These are phyloP conservation scores for Limonomyces culmigenus DNA, from an alignment of 1,284 basidiomycete species.

Conservation along the genomic window DNA sequence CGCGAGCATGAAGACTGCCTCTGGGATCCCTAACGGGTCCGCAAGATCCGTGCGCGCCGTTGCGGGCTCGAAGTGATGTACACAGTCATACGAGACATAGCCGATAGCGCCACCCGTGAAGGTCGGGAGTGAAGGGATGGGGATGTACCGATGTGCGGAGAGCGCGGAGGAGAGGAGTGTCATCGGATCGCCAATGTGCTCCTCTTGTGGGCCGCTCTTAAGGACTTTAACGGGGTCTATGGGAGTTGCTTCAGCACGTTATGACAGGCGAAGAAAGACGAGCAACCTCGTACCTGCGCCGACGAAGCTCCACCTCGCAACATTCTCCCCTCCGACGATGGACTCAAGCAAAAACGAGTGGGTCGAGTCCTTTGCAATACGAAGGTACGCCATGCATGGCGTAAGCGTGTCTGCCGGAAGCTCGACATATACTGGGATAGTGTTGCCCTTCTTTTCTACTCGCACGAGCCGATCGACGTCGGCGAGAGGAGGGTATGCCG, in stretches of 20 bases:
- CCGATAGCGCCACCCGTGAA: conserved; percentile 98
- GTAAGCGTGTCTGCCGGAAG: conserved; percentile 94
- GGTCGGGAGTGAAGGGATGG: conserved; percentile 80
- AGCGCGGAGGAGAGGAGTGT: conserved; percentile 76
- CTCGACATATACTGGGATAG: conserved; percentile 84
- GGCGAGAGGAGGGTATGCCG: conserved; percentile 49
- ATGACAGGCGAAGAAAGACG: background rate
- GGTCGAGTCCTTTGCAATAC: conserved; percentile 81
- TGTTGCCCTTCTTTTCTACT: conserved; percentile 72
- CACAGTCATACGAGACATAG: conserved; percentile 93
- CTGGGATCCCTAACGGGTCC: conserved; percentile 76
- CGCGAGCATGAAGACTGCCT: conserved; percentile 93
- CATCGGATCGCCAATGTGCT: conserved; percentile 80
- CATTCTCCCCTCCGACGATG: conserved; percentile 78
- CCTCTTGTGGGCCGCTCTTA: conserved; percentile 76
- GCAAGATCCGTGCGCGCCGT: conserved; percentile 57
- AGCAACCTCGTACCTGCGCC: conserved; percentile 78
- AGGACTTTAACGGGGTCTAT: conserved; percentile 90
- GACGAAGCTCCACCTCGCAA: conserved; percentile 92
- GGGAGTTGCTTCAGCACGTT: background rate
- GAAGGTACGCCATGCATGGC: conserved; percentile 92
- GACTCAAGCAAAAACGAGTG: conserved; percentile 91
- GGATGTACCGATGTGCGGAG: conserved; percentile 75
- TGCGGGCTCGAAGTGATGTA: conserved; percentile 94
- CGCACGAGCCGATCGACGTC: conserved; percentile 58